Conservation (phyloP, 441 rosid genomes). For the Raphanus hybrid region DNA sequence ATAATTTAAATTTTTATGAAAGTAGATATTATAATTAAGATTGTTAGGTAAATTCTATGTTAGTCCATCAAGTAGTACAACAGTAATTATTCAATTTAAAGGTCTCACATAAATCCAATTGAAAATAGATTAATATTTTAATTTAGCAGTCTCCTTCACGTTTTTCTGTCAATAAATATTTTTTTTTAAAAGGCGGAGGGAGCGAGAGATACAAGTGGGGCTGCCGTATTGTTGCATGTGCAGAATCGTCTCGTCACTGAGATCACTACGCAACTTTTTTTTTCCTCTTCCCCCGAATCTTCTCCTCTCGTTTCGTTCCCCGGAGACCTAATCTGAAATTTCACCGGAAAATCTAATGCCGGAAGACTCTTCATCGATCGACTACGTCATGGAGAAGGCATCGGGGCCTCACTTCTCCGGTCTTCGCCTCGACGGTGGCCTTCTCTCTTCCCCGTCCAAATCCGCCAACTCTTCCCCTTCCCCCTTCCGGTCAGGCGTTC, state of each 20-base stretch:
- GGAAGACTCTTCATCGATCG: conserved; percentile 66
- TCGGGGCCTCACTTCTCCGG: conserved; percentile 99
- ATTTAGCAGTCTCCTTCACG: too few relatives aligned
- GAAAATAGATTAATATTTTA: too few relatives aligned
- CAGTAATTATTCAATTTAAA: too few relatives aligned
- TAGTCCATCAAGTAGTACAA: too few relatives aligned
- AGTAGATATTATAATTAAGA: too few relatives aligned
- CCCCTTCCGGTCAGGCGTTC: conserved; percentile 32
- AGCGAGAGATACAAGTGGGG: conserved; percentile 29
- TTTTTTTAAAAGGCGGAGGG: conserved; percentile 33
- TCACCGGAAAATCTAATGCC: conserved; percentile 44
- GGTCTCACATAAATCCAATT: too few relatives aligned
- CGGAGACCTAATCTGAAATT: conserved; percentile 16
- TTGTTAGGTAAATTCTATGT: too few relatives aligned
- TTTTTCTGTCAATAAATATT: conserved; percentile 20
- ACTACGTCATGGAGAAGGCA: conserved; percentile 94
- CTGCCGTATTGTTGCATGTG: conserved; percentile 7
- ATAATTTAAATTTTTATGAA: too few relatives aligned
- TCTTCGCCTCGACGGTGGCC: conserved; percentile 73
- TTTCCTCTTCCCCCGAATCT: background rate
- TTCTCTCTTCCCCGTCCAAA: conserved; percentile 55
- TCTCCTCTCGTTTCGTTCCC: conserved; percentile 19
- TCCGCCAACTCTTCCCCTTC: conserved; percentile 48
- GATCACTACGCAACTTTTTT: conserved; percentile 19
- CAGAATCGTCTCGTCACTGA: conserved; percentile 31